Evolutionary conservation across 352 stramenopile genomes (phyloP), one percentile per base, ranked within the genome.

Genomic region (Pythium rhizo-oryzae): DNA sequence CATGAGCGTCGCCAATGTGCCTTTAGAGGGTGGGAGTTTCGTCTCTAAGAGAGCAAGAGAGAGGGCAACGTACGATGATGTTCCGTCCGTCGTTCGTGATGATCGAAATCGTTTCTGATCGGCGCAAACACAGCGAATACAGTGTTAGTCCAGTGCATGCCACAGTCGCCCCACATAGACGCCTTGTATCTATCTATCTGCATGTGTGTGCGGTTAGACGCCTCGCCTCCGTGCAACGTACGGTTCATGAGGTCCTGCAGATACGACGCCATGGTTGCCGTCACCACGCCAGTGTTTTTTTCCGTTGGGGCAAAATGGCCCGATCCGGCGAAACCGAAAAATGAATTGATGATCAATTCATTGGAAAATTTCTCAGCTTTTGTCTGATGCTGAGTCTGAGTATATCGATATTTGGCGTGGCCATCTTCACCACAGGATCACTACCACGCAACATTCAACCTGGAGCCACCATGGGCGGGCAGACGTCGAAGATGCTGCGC

Each of bases 71-170:
- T 80, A 96, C 93, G 65, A 98, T 91, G 72, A 98, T 98, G 74
- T 98, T 97, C 66, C 92, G 85, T 18, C 93, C 93, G 70, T 98
- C 93, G 65, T 97, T 97, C 9, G 93, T 98, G 72, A 98, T 97
- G 30, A 98, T 85, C 15, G 89, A 97, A 66, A 98, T 93, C 51
- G 82, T 96, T 47, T 92, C 87, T 96, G 72, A n/a, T n/a, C 13
- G n/a, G n/a, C 30, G 11, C 53, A 33, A 18, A 46, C 23, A 51
- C 21, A 62, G 16, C 24, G n/a, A n/a, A n/a, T 19, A 59, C 21
- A 65, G 35, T 30, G 19, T 52, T 33, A 59, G 33, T 33, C 44
- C 16, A 50, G 1, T 50, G 43, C 6, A 50, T 2, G 15, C 9
- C 37, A 43, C 37, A 43, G 28, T 33, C 28, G 28, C 28, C 28